Conservation (phyloP, 2,329 filamentous ascomycete genomes). For the Gnomoniopsis smithogilvyi region DNA sequence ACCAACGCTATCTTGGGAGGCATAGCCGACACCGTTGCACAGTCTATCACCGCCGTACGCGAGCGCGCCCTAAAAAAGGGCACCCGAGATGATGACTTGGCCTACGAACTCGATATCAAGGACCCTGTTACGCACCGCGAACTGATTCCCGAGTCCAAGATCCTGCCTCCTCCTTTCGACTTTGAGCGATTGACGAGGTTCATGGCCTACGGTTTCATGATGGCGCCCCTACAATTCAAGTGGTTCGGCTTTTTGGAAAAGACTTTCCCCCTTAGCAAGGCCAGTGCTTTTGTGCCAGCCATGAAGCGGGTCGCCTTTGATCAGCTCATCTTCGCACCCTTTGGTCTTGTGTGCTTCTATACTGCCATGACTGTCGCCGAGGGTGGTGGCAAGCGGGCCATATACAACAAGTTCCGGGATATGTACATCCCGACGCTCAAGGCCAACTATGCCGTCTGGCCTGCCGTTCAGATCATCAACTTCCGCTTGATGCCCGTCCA, state of each 20-base stretch:
- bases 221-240: conserved; percentile 92
- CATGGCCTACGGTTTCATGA: conserved; percentile 95
- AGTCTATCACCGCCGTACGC: conserved; percentile 83
- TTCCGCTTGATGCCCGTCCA: conserved; percentile 93
- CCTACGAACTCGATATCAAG: conserved; percentile 83
- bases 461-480: conserved; percentile 92
- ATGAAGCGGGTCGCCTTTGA: conserved; percentile 90
- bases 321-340: conserved; percentile 88
- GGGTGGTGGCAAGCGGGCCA: conserved; percentile 77
- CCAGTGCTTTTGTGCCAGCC: conserved; percentile 68
- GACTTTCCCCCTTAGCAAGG: conserved; percentile 81
- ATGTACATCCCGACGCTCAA: conserved; percentile 93
- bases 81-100: conserved; percentile 66
- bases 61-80: conserved; percentile 62
- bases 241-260: conserved; percentile 88
- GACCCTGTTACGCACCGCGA: conserved; percentile 65
- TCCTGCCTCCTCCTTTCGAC: conserved; percentile 80
- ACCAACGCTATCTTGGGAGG: conserved; percentile 95
- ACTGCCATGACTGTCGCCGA: conserved; percentile 95
- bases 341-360: conserved; percentile 87
- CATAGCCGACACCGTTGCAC: conserved; percentile 93
- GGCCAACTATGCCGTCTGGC: conserved; percentile 95
- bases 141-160: conserved; percentile 61
- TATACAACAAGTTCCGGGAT: conserved; percentile 82
- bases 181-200: conserved; percentile 93